A percentile compares a stretch with the other conserved stretches of the same genome.
phyloP scores from a whole-genome alignment of 1,139 yeast species.

The Schwanniomyces etchellsii region DNA sequence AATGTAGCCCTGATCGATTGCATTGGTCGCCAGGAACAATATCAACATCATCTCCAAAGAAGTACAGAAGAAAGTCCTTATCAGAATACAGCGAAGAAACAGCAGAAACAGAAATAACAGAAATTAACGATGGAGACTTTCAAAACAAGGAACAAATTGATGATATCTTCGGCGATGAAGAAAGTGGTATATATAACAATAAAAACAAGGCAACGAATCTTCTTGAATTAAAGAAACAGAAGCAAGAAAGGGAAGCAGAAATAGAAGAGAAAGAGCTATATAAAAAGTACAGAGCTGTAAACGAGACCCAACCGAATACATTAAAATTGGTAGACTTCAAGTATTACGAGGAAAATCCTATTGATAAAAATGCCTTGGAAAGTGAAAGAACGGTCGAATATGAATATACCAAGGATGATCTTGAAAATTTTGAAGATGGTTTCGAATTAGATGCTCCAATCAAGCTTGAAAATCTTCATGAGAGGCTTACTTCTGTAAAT shows the following conservation, averaged over 20 bases:
- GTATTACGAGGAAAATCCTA: slow-evolving; percentile 10
- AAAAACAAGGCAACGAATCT: slow-evolving; percentile 14
- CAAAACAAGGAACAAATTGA: slow-evolving; percentile 32
- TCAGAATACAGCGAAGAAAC: slow-evolving; percentile 34
- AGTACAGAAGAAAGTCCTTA: slow-evolving; percentile 13
- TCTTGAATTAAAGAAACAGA: slow-evolving; percentile 19
- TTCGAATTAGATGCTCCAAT: slow-evolving; percentile 13
- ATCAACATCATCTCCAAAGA: slow-evolving; percentile 22
- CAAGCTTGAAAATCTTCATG: slow-evolving; percentile 7
- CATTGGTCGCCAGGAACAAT: slow-evolving; percentile 16
- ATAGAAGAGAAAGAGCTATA: slow-evolving; percentile 28
- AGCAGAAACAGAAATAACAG: slow-evolving; percentile 36
- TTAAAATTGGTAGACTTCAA: slow-evolving; percentile 27
- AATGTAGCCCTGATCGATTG: no score
- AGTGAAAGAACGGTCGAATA: slow-evolving; percentile 31
- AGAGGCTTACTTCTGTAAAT: slow-evolving; percentile 6
- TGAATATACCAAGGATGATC: slow-evolving; percentile 34
- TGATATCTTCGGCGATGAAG: slow-evolving; percentile 31
- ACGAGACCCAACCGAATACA: slow-evolving; percentile 18
- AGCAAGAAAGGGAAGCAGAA: slow-evolving; percentile 30
- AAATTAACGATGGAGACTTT: slow-evolving; percentile 36
- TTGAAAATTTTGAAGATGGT: slow-evolving; percentile 37
- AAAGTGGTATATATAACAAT: slow-evolving; percentile 26
- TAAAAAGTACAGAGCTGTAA: slow-evolving; percentile 12
- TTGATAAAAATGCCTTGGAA: slow-evolving; percentile 24